Conservation (phyloP, 495 filamentous ascomycete genomes). For the Cetradonia linearis region DNA sequence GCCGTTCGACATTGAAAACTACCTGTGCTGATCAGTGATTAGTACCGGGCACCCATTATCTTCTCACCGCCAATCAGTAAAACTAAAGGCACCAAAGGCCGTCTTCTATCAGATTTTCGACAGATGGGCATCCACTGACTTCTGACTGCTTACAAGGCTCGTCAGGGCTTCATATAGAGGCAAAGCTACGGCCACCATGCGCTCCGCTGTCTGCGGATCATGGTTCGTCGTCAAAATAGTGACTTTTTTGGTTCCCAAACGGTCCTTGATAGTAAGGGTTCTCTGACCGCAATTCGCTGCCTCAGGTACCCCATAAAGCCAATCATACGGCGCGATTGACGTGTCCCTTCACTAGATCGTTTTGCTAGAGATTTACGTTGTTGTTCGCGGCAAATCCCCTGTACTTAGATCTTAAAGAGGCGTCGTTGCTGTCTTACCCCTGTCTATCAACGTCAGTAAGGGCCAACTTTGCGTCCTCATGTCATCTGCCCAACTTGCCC, state of each 20-base stretch:
- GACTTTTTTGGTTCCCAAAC: background rate
- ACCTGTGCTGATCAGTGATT: too few species aligned
- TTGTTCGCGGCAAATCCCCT: constrained; percentile 6
- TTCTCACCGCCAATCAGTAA: constrained; percentile 2
- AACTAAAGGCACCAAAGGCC: background rate
- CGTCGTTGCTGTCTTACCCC: background rate
- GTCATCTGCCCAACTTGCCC: background rate
- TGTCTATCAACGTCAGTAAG: constrained; percentile 6
- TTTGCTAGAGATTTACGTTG: background rate
- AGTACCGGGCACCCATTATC: too few species aligned
- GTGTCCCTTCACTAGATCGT: background rate
- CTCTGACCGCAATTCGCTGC: constrained; percentile 18
- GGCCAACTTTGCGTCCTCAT: background rate
- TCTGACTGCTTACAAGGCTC: background rate
- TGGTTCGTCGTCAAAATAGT: constrained; percentile 5
- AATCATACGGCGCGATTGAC: constrained; percentile 7
- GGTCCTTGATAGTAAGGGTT: background rate
- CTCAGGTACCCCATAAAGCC: background rate
- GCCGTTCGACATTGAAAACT: background rate
- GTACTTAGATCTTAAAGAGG: background rate
- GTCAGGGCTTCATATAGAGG: constrained; percentile 8
- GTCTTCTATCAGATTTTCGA: background rate
- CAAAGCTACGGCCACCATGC: background rate
- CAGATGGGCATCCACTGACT: background rate
- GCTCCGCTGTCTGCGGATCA: constrained; percentile 6